Evolutionary conservation across 257 asterid genomes (phyloP).

Genomic region (Mentha longifolia): DNA sequence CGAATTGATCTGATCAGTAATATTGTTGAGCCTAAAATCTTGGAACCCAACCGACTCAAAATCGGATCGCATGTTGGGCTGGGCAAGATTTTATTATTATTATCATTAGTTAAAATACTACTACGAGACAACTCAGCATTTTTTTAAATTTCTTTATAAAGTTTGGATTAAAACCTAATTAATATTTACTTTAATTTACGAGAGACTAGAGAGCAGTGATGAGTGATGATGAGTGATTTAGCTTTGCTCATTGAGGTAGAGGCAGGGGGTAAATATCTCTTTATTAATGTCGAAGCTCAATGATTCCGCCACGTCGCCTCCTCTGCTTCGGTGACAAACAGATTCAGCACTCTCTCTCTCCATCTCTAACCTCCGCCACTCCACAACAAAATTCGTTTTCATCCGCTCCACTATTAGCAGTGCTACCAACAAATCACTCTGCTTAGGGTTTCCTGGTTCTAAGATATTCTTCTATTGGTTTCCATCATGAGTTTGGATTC

Average conservation of each 20-base stretch:
- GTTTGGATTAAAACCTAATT: too few species aligned
- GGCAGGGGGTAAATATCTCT: slow-evolving; percentile 4
- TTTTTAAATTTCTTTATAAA: too few species aligned
- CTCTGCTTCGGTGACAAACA: slow-evolving; percentile 37
- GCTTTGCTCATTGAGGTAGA: slow-evolving; percentile 4
- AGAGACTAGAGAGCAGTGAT: neutral
- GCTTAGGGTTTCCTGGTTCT: slow-evolving; percentile 54
- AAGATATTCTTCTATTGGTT: neutral
- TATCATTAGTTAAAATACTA: too few species aligned
- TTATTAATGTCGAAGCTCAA: slow-evolving; percentile 21
- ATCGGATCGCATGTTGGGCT: too few species aligned
- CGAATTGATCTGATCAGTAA: too few species aligned
- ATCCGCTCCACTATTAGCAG: slow-evolving; percentile 38
- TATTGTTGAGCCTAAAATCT: too few species aligned
- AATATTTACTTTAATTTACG: neutral
- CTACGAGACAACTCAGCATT: too few species aligned
- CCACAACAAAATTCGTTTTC: slow-evolving; percentile 41
- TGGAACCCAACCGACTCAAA: too few species aligned
- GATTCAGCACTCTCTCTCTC: slow-evolving; percentile 33
- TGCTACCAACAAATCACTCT: slow-evolving; percentile 31
- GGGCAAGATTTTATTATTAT: too few species aligned
- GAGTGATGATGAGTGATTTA: neutral
- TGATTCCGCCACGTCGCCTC: slow-evolving; percentile 42
- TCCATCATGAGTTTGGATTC: slow-evolving; percentile 1
- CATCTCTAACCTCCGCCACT: slow-evolving; percentile 40